Conservation (phyloP, 352 stramenopile species). For the Pythium folliculosum region DNA sequence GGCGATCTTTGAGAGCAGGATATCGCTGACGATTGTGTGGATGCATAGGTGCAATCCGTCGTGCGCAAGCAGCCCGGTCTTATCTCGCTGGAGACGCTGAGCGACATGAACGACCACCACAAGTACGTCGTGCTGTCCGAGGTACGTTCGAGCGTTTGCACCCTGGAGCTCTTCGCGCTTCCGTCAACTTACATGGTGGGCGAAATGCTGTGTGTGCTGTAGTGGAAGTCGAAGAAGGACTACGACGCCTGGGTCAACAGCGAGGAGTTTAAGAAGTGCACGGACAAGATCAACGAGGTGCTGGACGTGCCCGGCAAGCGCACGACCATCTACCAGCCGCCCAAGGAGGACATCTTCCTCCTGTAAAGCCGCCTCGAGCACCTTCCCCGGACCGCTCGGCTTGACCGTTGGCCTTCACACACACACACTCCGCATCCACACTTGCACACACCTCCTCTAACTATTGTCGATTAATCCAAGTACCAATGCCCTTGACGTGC, state of each 20-base stretch:
- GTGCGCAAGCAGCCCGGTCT: conserved; percentile 75
- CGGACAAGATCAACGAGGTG: conserved; percentile 83
- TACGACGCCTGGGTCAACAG: conserved; percentile 79
- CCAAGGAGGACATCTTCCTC: conserved; percentile 86
- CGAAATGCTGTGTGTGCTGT: conserved; percentile 6
- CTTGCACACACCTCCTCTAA: conserved; percentile 3
- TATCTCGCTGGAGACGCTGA: conserved; percentile 80
- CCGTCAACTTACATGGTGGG: neutral
- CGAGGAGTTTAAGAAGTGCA: conserved; percentile 82
- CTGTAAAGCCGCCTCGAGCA: conserved; percentile 36
- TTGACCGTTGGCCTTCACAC: neutral
- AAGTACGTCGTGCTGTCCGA: conserved; percentile 88
- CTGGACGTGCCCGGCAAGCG: conserved; percentile 85
- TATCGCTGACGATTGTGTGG: no score
- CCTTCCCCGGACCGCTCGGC: neutral
- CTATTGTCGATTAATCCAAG: conserved; percentile 27
- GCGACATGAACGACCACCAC: conserved; percentile 83
- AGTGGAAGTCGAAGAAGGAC: conserved; percentile 83
- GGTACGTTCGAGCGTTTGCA: conserved; percentile 31
- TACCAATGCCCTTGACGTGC: neutral
- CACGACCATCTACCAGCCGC: conserved; percentile 81
- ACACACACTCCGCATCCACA: neutral
- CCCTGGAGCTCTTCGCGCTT: no score
- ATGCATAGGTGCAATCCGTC: conserved; percentile 65
- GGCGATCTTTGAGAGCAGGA: no score